Percentiles rank a stretch among this genome's conserved stretches.
Evolutionary conservation across 441 rosid genomes (phyloP).

Genomic region (Corymbia calophylla): DNA sequence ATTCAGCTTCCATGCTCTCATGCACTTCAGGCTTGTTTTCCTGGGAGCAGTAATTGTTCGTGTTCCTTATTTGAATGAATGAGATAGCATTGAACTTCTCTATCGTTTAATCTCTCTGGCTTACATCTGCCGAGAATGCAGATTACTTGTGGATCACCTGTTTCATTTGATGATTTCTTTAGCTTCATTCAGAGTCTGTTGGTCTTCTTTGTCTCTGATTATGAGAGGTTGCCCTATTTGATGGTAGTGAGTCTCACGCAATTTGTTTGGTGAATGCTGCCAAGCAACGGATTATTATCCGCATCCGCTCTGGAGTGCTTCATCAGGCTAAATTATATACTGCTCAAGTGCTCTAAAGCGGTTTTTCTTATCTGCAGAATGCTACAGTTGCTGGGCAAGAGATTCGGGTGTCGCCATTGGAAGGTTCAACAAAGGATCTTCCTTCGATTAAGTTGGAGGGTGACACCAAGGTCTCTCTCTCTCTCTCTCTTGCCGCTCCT

Average conservation of each 20-base stretch:
- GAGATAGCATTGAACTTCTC: neutral
- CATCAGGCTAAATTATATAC: neutral
- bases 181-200: neutral
- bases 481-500: neutral
- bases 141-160: neutral
- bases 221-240: neutral
- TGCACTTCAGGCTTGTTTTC: neutral
- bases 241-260: neutral
- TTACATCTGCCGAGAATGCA: neutral
- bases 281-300: neutral
- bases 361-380: conserved; percentile 8
- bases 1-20: neutral
- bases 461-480: neutral
- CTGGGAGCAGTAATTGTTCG: neutral
- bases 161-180: neutral
- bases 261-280: neutral
- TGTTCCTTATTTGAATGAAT: neutral
- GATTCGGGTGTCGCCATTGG: neutral
- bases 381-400: conserved; percentile 1
- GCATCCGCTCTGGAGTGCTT: neutral
- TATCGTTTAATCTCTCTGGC: neutral
- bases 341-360: neutral
- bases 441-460: neutral
- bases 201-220: neutral
- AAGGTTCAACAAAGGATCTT: neutral